Base-by-base conservation (phyloP, 495 filamentous ascomycete genomes). In the Lasiosphaeria ovina region DNA sequence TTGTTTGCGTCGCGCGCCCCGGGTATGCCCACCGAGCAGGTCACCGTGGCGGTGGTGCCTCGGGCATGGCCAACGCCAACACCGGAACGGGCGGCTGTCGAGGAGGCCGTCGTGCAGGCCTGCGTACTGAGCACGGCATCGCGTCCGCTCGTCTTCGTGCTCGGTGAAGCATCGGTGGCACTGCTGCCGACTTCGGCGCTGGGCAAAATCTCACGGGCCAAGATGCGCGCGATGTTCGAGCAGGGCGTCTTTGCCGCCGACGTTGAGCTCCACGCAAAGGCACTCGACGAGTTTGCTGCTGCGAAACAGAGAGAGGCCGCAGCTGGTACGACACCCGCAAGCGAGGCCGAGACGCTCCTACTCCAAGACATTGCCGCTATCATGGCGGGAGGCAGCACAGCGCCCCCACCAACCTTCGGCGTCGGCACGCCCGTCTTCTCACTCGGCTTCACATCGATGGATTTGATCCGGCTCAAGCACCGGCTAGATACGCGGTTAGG, bases 141-240 rank as follows among this genome's bases (percentile, higher is more conserved):
- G 10, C 55, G 61, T 32, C 56, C 55, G 1, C 12, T 42, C 9
- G 57, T 63, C 31, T 45, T 59, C 31, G 50, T 51, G n/a, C 35
- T 63, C 8, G 31, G 52, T 11, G 45, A 31, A 1, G 14, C 51
- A 34, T 59, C 53, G 6, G 8, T 11, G 35, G 35, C 59, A 53
- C 35, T 55, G 10, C 57, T 77, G 36, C 73, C 66, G 49, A 81
- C 72, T 60, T 69, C 77, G 4, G 64, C 79, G 0, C 68, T 83
- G 12, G 81, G 80, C 6, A 84, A 84, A 64, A 47, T 84, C 3
- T 81, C 81, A 6, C 70, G 75, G 0, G 49, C 68, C 6, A 81
- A 78, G 53, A 62, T 82, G 16, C 65, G 64, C 34, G 59, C 61
- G 0, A 56, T 63, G 5, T 71, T 77, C 17, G 73, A 78, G 57